phyloP scores from a whole-genome alignment of 148 eudicot species.

The Chenopodium quinoa region DNA sequence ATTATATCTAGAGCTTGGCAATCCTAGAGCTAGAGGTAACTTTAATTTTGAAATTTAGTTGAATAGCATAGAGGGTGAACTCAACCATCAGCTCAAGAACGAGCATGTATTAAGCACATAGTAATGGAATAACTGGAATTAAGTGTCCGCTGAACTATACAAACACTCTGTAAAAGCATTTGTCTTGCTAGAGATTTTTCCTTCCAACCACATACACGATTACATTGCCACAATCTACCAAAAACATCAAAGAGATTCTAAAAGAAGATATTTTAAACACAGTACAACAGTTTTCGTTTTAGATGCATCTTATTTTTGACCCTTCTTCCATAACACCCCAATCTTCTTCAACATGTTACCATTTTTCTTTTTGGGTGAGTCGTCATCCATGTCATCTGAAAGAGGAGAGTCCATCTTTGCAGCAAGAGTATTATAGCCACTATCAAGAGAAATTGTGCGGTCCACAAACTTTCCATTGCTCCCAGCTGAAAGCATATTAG shows the following conservation, averaged over 20 bases:
- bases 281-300: not conserved
- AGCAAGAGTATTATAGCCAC: slow-evolving; percentile 48
- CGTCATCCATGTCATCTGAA: slow-evolving; percentile 68
- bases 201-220: slow-evolving; percentile 4
- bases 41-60: too few species aligned
- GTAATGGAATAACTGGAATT: slow-evolving; percentile 4
- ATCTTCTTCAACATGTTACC: slow-evolving; percentile 77
- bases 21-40: too few species aligned
- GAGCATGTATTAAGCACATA: not conserved
- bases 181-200: slow-evolving; percentile 6
- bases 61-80: not conserved
- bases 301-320: slow-evolving; percentile 46
- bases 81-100: not conserved
- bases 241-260: slow-evolving; percentile 7
- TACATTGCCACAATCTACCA: slow-evolving; percentile 10
- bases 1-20: too few species aligned
- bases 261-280: not conserved
- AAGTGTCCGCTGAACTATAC: slow-evolving; percentile 24
- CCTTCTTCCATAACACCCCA: slow-evolving; percentile 70
- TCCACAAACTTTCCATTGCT: slow-evolving; percentile 57
- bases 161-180: not conserved
- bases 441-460: slow-evolving; percentile 60
- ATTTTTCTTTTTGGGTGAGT: slow-evolving; percentile 75
- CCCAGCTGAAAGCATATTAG: slow-evolving; percentile 68
- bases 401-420: slow-evolving; percentile 64